A percentile compares a stretch with the other conserved stretches of the same genome.
Evolutionary conservation across 2,329 filamentous ascomycete species (phyloP).

Genomic region (Shiraia sp.): DNA sequence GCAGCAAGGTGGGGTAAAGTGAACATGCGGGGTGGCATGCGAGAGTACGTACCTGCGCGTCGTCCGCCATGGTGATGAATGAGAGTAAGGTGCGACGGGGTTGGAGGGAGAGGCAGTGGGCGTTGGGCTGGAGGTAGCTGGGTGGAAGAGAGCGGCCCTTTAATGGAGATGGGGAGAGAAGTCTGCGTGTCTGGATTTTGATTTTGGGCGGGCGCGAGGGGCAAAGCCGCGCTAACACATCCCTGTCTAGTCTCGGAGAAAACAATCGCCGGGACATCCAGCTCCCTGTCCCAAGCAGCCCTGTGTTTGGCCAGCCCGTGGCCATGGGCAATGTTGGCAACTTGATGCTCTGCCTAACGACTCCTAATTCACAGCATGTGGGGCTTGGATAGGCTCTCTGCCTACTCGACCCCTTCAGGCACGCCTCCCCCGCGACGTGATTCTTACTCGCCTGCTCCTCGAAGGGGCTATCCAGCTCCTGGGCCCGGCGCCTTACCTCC

Average conservation of each 20-base stretch:
- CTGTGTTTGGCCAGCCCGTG: too few species aligned
- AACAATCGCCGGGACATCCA: constrained; percentile 15
- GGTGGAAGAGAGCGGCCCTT: constrained; percentile 32
- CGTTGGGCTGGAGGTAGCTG: constrained; percentile 29
- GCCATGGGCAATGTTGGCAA: neutral
- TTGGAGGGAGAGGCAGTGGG: constrained; percentile 35
- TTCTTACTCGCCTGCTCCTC: constrained; percentile 72
- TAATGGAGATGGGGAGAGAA: constrained; percentile 34
- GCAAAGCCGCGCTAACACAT: constrained; percentile 27
- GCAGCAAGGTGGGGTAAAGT: constrained; percentile 44
- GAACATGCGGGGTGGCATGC: constrained; percentile 24
- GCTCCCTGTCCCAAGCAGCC: constrained; percentile 2
- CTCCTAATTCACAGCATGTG: constrained; percentile 64
- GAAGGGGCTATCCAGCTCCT: constrained; percentile 69
- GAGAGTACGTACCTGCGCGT: constrained; percentile 62
- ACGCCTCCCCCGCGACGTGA: constrained; percentile 66
- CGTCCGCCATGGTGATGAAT: constrained; percentile 66
- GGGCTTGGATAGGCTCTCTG: constrained; percentile 79
- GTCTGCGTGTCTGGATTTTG: constrained; percentile 41
- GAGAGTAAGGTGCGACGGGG: constrained; percentile 40
- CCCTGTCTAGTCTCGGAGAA: constrained; percentile 29
- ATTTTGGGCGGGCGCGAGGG: constrained; percentile 34
- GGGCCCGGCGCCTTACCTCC: constrained; percentile 71
- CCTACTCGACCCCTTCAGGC: constrained; percentile 66
- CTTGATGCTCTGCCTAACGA: neutral